phyloP scores from a whole-genome alignment of 805 yeast species.

The Candida glaebosa region DNA sequence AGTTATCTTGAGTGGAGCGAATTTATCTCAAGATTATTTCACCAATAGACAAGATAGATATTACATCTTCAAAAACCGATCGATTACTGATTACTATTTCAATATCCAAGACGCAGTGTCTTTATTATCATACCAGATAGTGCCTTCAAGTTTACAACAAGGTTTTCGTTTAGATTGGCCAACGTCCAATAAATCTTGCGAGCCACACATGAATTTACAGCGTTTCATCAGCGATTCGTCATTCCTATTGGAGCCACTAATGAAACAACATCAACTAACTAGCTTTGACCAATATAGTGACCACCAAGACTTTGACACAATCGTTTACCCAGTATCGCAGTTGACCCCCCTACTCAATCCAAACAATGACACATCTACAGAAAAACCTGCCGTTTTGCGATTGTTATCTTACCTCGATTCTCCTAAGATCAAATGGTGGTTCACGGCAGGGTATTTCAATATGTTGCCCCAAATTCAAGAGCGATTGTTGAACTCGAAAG shows the following conservation, averaged over 20 bases:
- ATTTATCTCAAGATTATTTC: constrained; percentile 86
- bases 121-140: constrained; percentile 65
- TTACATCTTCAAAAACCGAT: constrained; percentile 58
- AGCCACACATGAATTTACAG: constrained; percentile 56
- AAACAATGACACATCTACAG: constrained; percentile 68
- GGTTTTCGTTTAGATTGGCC: constrained; percentile 76
- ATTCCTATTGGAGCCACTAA: constrained; percentile 51
- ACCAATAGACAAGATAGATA: constrained; percentile 94
- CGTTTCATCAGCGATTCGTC: constrained; percentile 58
- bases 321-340: constrained; percentile 88
- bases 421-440: constrained; percentile 64
- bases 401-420: constrained; percentile 56
- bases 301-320: constrained; percentile 46
- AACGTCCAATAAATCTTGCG: constrained; percentile 55
- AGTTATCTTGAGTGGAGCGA: constrained; percentile 86
- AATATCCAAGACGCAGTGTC: constrained; percentile 65
- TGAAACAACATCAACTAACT: constrained; percentile 41
- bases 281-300: constrained; percentile 31
- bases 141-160: constrained; percentile 38
- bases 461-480: constrained; percentile 72
- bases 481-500: constrained; percentile 53
- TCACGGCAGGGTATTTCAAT: constrained; percentile 96
- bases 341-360: constrained; percentile 74
- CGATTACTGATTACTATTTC: constrained; percentile 70
- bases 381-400: constrained; percentile 64